Evolutionary conservation across 345 rosid genomes (phyloP).

Genomic region (Eucalyptus urophylla): DNA sequence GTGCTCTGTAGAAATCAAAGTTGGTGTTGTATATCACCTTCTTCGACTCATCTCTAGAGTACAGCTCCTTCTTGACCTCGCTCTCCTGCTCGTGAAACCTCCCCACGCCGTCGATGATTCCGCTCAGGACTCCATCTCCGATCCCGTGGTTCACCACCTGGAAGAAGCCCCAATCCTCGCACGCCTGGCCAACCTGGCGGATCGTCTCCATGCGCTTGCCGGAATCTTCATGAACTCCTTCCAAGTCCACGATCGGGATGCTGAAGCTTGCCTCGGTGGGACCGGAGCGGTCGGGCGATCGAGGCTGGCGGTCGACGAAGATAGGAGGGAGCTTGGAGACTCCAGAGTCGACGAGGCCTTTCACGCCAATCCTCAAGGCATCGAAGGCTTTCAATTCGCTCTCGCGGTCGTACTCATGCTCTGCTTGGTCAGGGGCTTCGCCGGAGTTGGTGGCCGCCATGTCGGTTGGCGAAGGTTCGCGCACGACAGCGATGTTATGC

Average conservation of each 20-base stretch:
- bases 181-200: constrained; percentile 7
- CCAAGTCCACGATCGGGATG: constrained; percentile 27
- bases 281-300: not conserved
- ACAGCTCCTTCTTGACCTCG: constrained; percentile 18
- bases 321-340: constrained; percentile 9
- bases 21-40: constrained; percentile 17
- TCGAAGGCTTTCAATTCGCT: constrained; percentile 16
- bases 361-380: constrained; percentile 11
- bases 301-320: constrained; percentile 1
- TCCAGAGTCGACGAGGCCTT: constrained; percentile 32
- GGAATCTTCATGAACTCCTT: not conserved
- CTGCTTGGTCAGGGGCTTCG: not conserved
- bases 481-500: not conserved
- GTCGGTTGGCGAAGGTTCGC: not conserved
- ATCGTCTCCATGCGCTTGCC: not conserved
- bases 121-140: constrained; percentile 10
- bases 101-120: constrained; percentile 12
- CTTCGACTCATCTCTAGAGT: constrained; percentile 2
- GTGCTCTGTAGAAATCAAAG: constrained; percentile 17
- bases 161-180: constrained; percentile 34
- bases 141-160: constrained; percentile 45
- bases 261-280: not conserved
- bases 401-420: not conserved
- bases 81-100: constrained; percentile 27
- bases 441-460: not conserved